Percentiles rank a stretch among this genome's conserved stretches.
phyloP scores from a whole-genome alignment of 2,329 filamentous ascomycete genomes.

The Verticillium tricorpus region DNA sequence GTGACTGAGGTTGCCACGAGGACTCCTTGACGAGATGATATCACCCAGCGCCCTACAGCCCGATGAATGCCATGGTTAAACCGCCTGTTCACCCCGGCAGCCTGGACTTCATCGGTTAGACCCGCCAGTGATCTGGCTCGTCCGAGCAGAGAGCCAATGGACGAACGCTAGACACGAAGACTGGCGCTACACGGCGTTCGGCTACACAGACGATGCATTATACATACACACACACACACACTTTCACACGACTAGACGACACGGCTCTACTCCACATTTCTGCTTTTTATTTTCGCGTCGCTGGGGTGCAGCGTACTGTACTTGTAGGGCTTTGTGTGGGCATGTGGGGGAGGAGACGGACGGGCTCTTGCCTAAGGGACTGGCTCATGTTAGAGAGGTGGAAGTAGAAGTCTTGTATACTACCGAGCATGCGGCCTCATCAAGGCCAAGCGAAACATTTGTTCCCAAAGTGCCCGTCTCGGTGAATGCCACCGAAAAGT shows the following conservation, averaged over 20 bases:
- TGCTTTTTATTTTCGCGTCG: not conserved
- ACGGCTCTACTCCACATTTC: conserved; percentile 1
- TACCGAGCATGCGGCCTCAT: not conserved
- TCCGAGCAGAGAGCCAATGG: not conserved
- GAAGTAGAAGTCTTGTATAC: not conserved
- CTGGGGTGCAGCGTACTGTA: not conserved
- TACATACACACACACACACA: not conserved
- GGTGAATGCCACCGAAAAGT: not conserved
- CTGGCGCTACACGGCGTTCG: not conserved
- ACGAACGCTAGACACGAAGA: not conserved
- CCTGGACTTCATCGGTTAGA: conserved; percentile 3
- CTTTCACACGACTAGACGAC: conserved; percentile 2
- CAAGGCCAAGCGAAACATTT: not conserved
- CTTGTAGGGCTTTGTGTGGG: not conserved
- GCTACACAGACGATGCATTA: not conserved
- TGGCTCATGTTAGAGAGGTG: not conserved
- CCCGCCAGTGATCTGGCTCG: not conserved
- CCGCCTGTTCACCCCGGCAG: not conserved
- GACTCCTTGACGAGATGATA: not conserved
- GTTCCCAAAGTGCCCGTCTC: not conserved
- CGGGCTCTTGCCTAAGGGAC: not conserved
- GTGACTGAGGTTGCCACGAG: not conserved
- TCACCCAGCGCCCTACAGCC: too few species aligned
- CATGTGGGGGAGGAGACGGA: not conserved
- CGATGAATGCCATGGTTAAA: too few species aligned